Base-by-base conservation (phyloP, 1,284 basidiomycete species). In the Tilletia walkeri region DNA sequence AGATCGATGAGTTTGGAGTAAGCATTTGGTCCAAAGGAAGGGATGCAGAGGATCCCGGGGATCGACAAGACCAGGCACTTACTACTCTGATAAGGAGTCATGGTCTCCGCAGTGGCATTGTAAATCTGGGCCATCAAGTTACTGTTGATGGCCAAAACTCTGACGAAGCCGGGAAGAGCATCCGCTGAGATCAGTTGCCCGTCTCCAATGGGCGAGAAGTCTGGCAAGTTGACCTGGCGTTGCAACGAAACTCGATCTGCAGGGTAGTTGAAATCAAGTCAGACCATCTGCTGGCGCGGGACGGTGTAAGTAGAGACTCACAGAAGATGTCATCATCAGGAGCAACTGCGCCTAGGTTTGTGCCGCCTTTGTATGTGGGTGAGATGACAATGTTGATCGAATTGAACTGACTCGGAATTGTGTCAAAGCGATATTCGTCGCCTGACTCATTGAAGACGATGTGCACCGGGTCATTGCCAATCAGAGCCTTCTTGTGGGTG, bases 321-420 rank as follows among this genome's bases (percentile, higher is more conserved):
- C 73, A 83, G 69, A 80, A 83, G 49, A 75, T 73, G 9, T 75
- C 75, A 63, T 83, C 81, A 41, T 76, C 73, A 6, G 81, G 76
- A 39, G 74, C 71, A n/a, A 79, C 79, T 9, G 74, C 71, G n/a
- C 81, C 80, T 4, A 81, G 70, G 56, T 78, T 76, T 14, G 76
- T 74, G 3, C 76, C 77, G 24, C 79, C 77, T 2, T 75, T 69
- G 24, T 81, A 77, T 68, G 74, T 78, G 20, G 81, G 82, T 67
- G 82, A 84, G 78, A 99, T 92, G 79, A 99, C 90, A 79, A 99
- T 94, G 84, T 98, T 99, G 82, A 98, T 90, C 82, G 95, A 97
- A 84, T 98, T 95, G 87, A 97, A 99, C 80, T 93, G 90, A 1
- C 95, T 96, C 36, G 88, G 85, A 73, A 97, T 87, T 30, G 95